These are phyloP conservation scores for Colletotrichum graminicola DNA, from an alignment of 2,329 filamentous ascomycete genomes.

Conservation along the genomic window DNA sequence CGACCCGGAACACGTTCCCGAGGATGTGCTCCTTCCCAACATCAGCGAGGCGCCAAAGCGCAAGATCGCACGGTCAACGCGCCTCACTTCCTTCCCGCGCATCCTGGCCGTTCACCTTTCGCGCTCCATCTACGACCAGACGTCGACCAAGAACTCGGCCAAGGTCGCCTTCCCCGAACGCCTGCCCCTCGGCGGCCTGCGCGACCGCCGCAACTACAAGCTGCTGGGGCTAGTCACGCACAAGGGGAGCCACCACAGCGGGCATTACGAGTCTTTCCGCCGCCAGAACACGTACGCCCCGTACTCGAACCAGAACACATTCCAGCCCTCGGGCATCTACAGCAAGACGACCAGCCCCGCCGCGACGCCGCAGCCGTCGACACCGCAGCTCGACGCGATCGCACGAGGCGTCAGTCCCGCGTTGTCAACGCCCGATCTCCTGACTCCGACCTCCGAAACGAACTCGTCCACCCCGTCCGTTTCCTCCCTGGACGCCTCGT, in stretches of 20 bases:
- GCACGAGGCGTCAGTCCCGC: conserved; percentile 56
- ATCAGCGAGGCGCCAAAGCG: conserved; percentile 81
- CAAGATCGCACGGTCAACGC: conserved; percentile 87
- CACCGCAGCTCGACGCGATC: conserved; percentile 58
- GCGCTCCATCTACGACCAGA: conserved; percentile 88
- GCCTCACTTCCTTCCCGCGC: conserved; percentile 88
- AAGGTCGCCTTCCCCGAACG: conserved; percentile 93
- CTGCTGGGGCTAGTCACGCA: conserved; percentile 91
- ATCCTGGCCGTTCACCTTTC: conserved; percentile 93
- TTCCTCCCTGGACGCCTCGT: conserved; percentile 48
- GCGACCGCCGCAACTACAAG: conserved; percentile 84
- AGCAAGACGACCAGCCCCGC: conserved; percentile 70
- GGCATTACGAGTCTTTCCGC: conserved; percentile 96
- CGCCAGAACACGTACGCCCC: conserved; percentile 81
- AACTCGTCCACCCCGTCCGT: conserved; percentile 55
- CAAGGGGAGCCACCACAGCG: conserved; percentile 94
- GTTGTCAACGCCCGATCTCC: conserved; percentile 62
- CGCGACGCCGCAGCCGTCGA: conserved; percentile 63
- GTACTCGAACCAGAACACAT: conserved; percentile 84
- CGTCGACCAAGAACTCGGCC: conserved; percentile 92
- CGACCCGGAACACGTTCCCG: conserved; percentile 83
- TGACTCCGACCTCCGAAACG: conserved; percentile 54
- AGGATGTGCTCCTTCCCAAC: conserved; percentile 81
- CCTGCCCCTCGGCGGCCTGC: conserved; percentile 83
- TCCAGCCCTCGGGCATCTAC: conserved; percentile 81